Evolutionary conservation across 768 basidiomycete species (phyloP), one percentile per base, ranked within the genome.

Genomic region (Podaxis sp.): DNA sequence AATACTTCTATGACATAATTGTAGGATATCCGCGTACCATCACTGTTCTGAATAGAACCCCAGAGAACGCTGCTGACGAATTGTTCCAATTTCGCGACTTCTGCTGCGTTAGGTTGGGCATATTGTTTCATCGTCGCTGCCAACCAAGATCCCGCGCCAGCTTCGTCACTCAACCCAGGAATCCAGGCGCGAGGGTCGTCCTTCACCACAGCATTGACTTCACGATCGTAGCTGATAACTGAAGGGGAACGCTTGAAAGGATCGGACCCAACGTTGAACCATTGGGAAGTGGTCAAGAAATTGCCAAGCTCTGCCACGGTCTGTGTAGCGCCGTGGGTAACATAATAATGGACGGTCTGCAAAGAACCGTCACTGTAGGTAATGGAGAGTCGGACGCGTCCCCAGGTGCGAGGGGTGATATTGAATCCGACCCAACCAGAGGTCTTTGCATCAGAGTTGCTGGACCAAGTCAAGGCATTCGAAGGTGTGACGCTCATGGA

Each of bases 101-200:
- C 84, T n/a, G 73, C 75, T 0, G 80, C 82, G 64, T 75, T 80
- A 1, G 84, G 84, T 63, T 84, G 83, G 1, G 75, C 80, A 64
- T 72, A 85, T 66, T 85, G 81, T 64, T 85, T 85, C 82, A 84
- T 80, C 2, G 79, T 72, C 17, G 80, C 83, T 7, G 84, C 82
- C 13, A 85, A 66, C 82, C 82, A 85, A 24, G 82, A 83, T 11
- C 83, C 83, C 0, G 84, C 83, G 29, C 84, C 84, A n/a, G 80
- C 84, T 69, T 85, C 84, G 65, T 85, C 83, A 55, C 82, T 83
- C 63, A 85, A 66, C 0, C 84, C 84, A n/a, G 82, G 79, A 56
- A 85, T 85, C 84, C 84, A 85, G 13, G 82, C 82, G 41, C 84
- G 70, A 13, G 81, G 75, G 59, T 84, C 84, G 65, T 85, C 78